A percentile compares a stretch with the other conserved stretches of the same genome.
phyloP scores from a whole-genome alignment of 1,284 basidiomycete species.

The Trichosporon sp. region DNA sequence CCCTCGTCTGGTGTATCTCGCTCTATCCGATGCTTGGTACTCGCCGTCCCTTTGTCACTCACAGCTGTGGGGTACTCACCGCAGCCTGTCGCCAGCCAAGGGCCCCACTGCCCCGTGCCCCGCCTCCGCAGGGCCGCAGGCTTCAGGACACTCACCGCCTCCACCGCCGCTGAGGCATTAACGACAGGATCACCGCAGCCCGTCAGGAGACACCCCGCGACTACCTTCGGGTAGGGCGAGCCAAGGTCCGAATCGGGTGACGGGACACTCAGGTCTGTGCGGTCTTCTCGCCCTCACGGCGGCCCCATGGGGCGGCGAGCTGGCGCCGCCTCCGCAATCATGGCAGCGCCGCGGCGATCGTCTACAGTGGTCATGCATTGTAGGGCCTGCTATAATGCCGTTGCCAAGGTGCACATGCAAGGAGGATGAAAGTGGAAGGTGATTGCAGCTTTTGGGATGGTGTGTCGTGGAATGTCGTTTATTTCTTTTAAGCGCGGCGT shows the following conservation, averaged over 20 bases:
- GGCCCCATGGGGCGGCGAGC: not conserved
- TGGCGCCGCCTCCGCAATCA: not conserved
- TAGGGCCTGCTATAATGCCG: not conserved
- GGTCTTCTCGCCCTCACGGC: not conserved
- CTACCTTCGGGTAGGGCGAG: not conserved
- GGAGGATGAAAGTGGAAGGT: not conserved
- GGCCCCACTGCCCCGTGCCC: not conserved
- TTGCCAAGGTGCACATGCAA: not conserved
- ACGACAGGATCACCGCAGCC: not conserved
- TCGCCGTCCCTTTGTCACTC: not conserved
- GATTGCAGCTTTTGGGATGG: not conserved
- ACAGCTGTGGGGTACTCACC: not conserved
- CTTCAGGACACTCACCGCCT: not conserved
- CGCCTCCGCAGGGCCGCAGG: not conserved
- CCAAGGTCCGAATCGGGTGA: not conserved
- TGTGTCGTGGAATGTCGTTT: not conserved
- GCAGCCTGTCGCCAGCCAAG: not conserved
- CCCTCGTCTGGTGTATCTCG: not conserved
- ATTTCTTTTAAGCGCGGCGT: not conserved
- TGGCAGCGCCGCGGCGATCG: not conserved
- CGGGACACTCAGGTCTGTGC: not conserved
- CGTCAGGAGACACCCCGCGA: no score
- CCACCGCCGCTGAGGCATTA: not conserved
- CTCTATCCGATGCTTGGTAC: not conserved
- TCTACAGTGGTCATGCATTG: not conserved